Conservation (phyloP, 2,329 filamentous ascomycete species). For the Talaromyces sp. region DNA sequence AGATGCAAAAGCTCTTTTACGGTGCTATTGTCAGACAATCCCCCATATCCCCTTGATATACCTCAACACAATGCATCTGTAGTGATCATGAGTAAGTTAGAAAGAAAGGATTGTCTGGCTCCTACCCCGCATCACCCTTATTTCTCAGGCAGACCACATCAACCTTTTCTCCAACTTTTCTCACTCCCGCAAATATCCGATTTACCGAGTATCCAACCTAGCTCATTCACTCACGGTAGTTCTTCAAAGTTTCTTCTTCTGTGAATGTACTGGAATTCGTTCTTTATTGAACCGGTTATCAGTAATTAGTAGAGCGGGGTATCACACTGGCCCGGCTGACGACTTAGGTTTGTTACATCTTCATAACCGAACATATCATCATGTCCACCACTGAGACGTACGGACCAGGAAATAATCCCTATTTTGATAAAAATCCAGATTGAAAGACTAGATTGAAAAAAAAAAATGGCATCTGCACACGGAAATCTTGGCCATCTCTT, state of each 20-base stretch:
- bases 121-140: constrained; percentile 8
- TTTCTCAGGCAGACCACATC: neutral
- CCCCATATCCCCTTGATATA: no score
- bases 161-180: neutral
- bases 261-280: neutral
- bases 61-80: no score
- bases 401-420: neutral
- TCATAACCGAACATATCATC: neutral
- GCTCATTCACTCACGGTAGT: no score
- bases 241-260: neutral
- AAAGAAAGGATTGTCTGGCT: neutral
- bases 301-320: neutral
- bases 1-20: no score
- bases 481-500: constrained; percentile 68
- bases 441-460: neutral
- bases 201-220: neutral
- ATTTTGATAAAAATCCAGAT: neutral
- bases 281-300: neutral
- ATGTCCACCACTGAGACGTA: neutral
- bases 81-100: no score
- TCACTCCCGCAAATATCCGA: constrained; percentile 11
- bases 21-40: no score
- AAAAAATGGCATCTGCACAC: constrained; percentile 54
- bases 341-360: neutral
- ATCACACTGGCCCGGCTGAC: no score